Conservation (phyloP, 805 yeast genomes). For the Starmera pachycereana region DNA sequence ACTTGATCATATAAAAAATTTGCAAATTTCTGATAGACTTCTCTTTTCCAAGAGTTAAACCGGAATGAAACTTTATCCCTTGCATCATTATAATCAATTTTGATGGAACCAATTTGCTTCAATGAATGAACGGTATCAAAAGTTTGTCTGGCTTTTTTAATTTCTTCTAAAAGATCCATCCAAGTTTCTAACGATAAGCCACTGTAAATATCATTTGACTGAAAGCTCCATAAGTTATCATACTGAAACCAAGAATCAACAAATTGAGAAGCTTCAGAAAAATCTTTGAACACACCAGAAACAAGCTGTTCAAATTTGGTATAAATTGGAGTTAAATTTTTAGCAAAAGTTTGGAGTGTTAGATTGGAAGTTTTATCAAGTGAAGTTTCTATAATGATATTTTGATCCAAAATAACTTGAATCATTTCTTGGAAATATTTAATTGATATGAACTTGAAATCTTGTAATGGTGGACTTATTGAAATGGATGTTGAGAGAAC, state of each 20-base stretch:
- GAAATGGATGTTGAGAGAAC: slow-evolving; percentile 24
- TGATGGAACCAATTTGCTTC: slow-evolving; percentile 30
- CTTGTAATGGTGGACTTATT: slow-evolving; percentile 31
- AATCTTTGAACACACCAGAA: slow-evolving; percentile 22
- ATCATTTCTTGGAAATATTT: slow-evolving; percentile 16
- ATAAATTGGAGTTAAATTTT: slow-evolving; percentile 1
- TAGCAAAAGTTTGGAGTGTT: slow-evolving; percentile 2
- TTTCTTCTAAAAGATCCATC: slow-evolving; percentile 35
- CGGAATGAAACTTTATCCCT: slow-evolving; percentile 41
- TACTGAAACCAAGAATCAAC: slow-evolving; percentile 42
- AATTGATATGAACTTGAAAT: slow-evolving; percentile 23
- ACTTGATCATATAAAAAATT: slow-evolving; percentile 24
- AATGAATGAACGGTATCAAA: slow-evolving; percentile 41
- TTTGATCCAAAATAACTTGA: slow-evolving; percentile 17
- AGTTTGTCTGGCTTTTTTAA: slow-evolving; percentile 30
- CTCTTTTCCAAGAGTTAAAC: slow-evolving; percentile 50
- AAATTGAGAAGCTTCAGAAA: slow-evolving; percentile 25
- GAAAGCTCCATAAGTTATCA: slow-evolving; percentile 51
- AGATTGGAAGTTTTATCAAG: slow-evolving; percentile 10
- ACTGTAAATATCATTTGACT: slow-evolving; percentile 28
- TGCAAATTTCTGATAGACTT: slow-evolving; percentile 31
- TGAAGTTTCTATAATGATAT: slow-evolving; percentile 11
- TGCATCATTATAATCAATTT: slow-evolving; percentile 40
- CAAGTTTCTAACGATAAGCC: slow-evolving; percentile 32
- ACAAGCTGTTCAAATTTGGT: slow-evolving; percentile 15